phyloP scores from a whole-genome alignment of 1,139 yeast genomes.

The Kodamaea sp. region DNA sequence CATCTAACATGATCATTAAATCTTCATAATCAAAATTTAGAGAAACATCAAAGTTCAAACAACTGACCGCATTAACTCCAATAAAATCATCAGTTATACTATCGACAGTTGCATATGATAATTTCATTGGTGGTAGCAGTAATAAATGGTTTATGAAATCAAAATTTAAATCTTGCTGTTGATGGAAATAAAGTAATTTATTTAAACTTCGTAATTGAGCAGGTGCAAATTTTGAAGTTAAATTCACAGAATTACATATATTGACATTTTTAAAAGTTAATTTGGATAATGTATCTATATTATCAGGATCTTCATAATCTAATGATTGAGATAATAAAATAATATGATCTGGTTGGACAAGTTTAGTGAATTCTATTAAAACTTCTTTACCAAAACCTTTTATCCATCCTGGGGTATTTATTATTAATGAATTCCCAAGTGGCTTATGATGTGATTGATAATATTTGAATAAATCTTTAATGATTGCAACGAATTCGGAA shows the following conservation, averaged over 20 bases:
- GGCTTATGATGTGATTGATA: constrained; percentile 26
- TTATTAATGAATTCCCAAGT: constrained; percentile 46
- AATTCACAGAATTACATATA: constrained; percentile 28
- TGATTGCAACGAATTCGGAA: constrained; percentile 44
- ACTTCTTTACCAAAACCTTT: constrained; percentile 82
- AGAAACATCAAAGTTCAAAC: constrained; percentile 31
- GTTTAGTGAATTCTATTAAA: constrained; percentile 44
- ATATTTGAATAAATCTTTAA: constrained; percentile 38
- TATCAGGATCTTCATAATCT: constrained; percentile 21
- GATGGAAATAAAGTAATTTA: constrained; percentile 54
- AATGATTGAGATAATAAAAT: constrained; percentile 30
- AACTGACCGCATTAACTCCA: constrained; percentile 37
- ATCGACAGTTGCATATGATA: constrained; percentile 36
- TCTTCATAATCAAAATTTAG: constrained; percentile 33
- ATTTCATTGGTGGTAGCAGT: constrained; percentile 42
- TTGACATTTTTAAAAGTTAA: constrained; percentile 20
- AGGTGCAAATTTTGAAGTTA: constrained; percentile 41
- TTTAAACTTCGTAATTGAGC: constrained; percentile 51
- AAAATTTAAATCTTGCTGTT: constrained; percentile 21
- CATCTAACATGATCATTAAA: constrained; percentile 45
- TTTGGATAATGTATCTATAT: constrained; percentile 21
- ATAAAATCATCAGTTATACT: constrained; percentile 18
- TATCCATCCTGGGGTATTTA: constrained; percentile 93
- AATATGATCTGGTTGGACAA: constrained; percentile 53
- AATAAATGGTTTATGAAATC: constrained; percentile 50